phyloP scores from a whole-genome alignment of 257 asterid genomes.

The Nicotiana tabacum region DNA sequence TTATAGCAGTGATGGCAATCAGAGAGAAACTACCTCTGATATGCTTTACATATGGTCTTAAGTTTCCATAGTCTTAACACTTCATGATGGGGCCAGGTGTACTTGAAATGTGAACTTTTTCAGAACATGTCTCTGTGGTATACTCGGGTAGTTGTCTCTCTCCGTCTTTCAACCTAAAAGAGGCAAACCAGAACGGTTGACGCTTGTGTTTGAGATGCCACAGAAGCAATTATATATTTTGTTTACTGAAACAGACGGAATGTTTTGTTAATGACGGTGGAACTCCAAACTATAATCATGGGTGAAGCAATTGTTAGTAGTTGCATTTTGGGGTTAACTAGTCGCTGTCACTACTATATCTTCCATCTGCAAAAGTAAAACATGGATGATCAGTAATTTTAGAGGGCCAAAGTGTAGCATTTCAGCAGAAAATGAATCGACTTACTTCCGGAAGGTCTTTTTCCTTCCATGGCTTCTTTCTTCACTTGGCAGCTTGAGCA shows the following conservation, averaged over 20 bases:
- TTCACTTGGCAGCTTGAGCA: slow-evolving; percentile 71
- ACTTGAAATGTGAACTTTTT: background rate
- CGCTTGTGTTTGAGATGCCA: background rate
- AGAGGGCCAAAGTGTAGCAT: background rate
- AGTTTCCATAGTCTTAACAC: background rate
- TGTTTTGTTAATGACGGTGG: background rate
- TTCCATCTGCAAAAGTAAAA: slow-evolving; percentile 9
- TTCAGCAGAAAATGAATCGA: background rate
- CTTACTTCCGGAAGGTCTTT: slow-evolving; percentile 56
- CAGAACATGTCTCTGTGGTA: background rate
- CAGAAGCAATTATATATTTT: background rate
- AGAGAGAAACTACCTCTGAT: background rate
- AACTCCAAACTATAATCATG: background rate
- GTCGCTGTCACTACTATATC: slow-evolving; percentile 17
- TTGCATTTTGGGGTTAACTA: background rate
- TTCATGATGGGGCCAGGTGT: background rate
- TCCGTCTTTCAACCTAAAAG: background rate
- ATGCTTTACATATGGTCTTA: background rate
- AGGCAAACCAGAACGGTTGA: background rate
- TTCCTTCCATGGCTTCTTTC: slow-evolving; percentile 89
- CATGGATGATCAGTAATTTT: background rate
- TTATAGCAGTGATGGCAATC: background rate
- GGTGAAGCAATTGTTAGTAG: background rate
- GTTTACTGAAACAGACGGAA: background rate
- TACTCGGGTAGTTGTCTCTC: background rate